These are phyloP conservation scores for Porphyrellus sp. DNA, from an alignment of 1,284 basidiomycete genomes.

Conservation along the genomic window DNA sequence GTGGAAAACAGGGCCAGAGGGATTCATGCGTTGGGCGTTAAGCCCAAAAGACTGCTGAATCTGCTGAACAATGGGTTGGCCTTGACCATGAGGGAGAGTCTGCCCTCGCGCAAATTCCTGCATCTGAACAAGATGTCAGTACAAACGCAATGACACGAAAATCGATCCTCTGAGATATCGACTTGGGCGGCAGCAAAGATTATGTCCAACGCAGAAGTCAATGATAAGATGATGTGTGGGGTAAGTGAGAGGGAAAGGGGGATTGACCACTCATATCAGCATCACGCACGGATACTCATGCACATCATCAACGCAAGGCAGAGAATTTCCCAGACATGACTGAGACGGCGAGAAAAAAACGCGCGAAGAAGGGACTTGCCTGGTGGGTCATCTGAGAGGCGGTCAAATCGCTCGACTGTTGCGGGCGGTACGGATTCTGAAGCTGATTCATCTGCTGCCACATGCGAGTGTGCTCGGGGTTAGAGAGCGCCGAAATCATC, in stretches of 20 bases:
- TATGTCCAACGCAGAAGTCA: conserved; percentile 1
- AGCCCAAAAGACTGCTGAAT: conserved; percentile 45
- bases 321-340: conserved; percentile 16
- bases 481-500: conserved; percentile 42
- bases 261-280: conserved; percentile 18
- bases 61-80: conserved; percentile 35
- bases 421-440: conserved; percentile 44
- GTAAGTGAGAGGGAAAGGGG: conserved; percentile 16
- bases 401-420: conserved; percentile 42
- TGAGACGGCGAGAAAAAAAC: conserved; percentile 9
- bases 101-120: conserved; percentile 48
- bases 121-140: conserved; percentile 41
- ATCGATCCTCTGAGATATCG: conserved; percentile 5
- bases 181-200: background rate
- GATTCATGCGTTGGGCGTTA: conserved; percentile 29
- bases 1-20: conserved; percentile 38
- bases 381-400: conserved; percentile 42
- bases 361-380: conserved; percentile 38
- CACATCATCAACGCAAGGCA: conserved; percentile 15
- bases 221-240: conserved; percentile 18
- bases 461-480: conserved; percentile 47
- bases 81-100: conserved; percentile 37
- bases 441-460: conserved; percentile 59
- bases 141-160: conserved; percentile 18
- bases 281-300: conserved; percentile 17